Evolutionary conservation across 345 rosid species (phyloP).

Genomic region (Combretum micranthum): DNA sequence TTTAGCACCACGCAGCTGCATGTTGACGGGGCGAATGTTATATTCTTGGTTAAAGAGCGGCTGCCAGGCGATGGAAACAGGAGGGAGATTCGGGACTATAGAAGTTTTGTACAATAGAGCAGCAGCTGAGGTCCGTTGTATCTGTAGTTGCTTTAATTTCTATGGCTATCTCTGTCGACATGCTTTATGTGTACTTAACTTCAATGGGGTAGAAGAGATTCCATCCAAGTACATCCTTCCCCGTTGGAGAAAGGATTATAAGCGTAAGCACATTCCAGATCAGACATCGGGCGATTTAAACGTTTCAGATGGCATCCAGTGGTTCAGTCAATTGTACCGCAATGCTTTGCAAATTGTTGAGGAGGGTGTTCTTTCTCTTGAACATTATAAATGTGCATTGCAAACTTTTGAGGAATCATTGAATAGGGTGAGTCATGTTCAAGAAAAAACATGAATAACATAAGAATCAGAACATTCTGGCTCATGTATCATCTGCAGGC

Average conservation of each 20-base stretch:
- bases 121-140: constrained; percentile 70
- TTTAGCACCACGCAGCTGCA: constrained; percentile 69
- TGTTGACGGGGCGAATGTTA: constrained; percentile 52
- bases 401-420: constrained; percentile 44
- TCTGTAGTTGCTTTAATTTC: constrained; percentile 78
- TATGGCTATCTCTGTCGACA: constrained; percentile 83
- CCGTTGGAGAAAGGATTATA: constrained; percentile 67
- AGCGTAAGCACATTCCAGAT: constrained; percentile 33
- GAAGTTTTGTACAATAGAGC: constrained; percentile 75
- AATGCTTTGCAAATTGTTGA: constrained; percentile 58
- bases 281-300: constrained; percentile 13
- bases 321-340: constrained; percentile 54
- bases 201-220: constrained; percentile 67
- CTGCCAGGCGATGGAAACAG: constrained; percentile 46
- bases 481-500: neutral
- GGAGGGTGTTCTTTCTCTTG: constrained; percentile 56
- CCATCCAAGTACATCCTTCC: constrained; percentile 50
- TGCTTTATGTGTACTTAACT: constrained; percentile 67
- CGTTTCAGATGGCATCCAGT: constrained; percentile 22
- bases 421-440: constrained; percentile 43
- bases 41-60: constrained; percentile 71
- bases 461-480: neutral
- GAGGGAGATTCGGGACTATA: constrained; percentile 51
- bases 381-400: constrained; percentile 54
- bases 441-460: constrained; percentile 18